Base-by-base conservation (phyloP, 2,329 filamentous ascomycete genomes). In the Hypoxylon sp. region DNA sequence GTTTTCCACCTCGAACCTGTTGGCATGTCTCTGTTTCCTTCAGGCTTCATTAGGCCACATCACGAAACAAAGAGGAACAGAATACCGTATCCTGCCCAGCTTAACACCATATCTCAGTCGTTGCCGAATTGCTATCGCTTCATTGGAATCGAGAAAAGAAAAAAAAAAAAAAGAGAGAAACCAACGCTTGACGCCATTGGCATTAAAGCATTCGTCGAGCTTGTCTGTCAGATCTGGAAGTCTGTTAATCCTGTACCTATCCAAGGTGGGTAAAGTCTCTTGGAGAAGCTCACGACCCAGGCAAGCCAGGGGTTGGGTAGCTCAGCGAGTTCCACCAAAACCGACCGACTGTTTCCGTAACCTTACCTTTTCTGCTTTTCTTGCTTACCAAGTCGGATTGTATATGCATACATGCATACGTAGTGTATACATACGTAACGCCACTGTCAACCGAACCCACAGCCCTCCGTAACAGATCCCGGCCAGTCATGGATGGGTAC, bases 371-470 rank as follows among this genome's bases (percentile, higher is more conserved):
- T 14, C 50, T 54, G 48, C 32, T 20, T 49, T 42, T 20, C 42
- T 42, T 56, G 52, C 45, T 56, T 33, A 53, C 49, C 49, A 51
- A 33, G 28, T 32, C 38, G 14, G 28, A 18, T 18, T 16, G n/a
- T 18, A 6, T 26, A 26, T 26, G 6, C 24, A 26, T n/a, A n/a
- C n/a, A n/a, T n/a, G n/a, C n/a, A n/a, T n/a, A n/a, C n/a, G n/a
- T n/a, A n/a, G n/a, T n/a, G n/a, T n/a, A n/a, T n/a, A 26, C 24
- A 44, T 51, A 52, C 52, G 48, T 57, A 62, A 68, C 61, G 54
- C 65, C 53, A 60, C 62, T 65, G 57, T 62, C 57, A 28, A 67
- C 64, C 28, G 54, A 20, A 30, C 50, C 51, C 62, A 42, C 38
- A 48, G 38, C 58, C 46, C 57, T 48, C 50, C 55, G 3, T 26